Evolutionary conservation across 768 basidiomycete genomes (phyloP).

Genomic region (Crucibulum laeve): DNA sequence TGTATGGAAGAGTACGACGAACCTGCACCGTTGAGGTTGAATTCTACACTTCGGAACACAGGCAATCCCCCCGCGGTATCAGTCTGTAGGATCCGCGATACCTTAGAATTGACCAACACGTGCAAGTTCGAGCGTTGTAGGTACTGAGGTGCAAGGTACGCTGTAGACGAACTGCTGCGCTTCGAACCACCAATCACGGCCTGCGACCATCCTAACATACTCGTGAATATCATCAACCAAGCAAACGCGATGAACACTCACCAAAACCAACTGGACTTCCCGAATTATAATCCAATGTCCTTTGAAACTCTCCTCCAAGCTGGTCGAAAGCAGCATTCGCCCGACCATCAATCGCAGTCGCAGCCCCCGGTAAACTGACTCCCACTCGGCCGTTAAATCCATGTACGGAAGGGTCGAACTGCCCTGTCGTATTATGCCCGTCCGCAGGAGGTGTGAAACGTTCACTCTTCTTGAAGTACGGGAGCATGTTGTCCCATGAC

Average conservation of each 20-base stretch:
- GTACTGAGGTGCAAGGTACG: constrained; percentile 8
- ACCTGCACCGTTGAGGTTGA: constrained; percentile 6
- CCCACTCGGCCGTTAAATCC: background rate
- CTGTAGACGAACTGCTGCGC: constrained; percentile 15
- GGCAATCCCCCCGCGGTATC: background rate
- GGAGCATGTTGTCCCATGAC: constrained; percentile 5
- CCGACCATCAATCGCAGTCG: background rate
- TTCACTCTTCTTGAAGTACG: constrained; percentile 4
- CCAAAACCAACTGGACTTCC: constrained; percentile 5
- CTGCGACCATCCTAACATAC: constrained; percentile 10
- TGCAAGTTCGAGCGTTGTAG: constrained; percentile 11
- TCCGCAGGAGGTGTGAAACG: background rate
- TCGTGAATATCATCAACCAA: background rate
- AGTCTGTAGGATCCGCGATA: constrained; percentile 4
- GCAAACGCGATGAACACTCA: constrained; percentile 3
- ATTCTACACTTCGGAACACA: constrained; percentile 7
- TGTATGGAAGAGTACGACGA: background rate
- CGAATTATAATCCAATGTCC: background rate
- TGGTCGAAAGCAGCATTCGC: background rate
- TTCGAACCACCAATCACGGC: constrained; percentile 11
- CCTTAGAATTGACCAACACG: constrained; percentile 12
- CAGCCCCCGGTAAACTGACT: background rate
- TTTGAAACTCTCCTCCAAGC: background rate
- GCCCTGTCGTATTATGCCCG: background rate
- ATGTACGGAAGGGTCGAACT: background rate